phyloP scores from a whole-genome alignment of 805 yeast species.

The Monosporozyma solicola region DNA sequence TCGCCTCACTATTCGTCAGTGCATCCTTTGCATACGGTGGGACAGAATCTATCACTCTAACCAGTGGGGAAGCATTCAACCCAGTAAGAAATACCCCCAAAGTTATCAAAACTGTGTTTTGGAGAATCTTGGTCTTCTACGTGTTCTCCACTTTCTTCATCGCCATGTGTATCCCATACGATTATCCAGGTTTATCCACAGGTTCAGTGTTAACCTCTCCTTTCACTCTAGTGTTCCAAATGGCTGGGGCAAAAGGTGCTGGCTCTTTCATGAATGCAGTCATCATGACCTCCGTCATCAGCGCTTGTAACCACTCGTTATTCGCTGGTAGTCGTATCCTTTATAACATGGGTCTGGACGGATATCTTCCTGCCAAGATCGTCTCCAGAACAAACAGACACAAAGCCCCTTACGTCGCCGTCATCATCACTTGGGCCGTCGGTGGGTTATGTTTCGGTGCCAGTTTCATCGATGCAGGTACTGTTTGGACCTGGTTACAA shows the following conservation, averaged over 20 bases:
- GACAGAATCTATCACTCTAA: constrained; percentile 39
- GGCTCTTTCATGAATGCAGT: constrained; percentile 44
- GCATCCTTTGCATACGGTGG: constrained; percentile 48
- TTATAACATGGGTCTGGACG: constrained; percentile 42
- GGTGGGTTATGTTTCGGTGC: constrained; percentile 56
- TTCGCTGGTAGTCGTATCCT: constrained; percentile 44
- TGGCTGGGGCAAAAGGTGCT: constrained; percentile 46
- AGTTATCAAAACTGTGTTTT: constrained; percentile 49
- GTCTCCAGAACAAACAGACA: constrained; percentile 36
- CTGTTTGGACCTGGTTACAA: constrained; percentile 47
- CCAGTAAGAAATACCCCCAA: constrained; percentile 52
- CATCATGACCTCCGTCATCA: constrained; percentile 44
- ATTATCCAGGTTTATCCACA: constrained; percentile 37
- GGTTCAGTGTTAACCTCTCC: constrained; percentile 35
- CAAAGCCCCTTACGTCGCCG: constrained; percentile 43
- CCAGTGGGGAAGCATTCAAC: constrained; percentile 48
- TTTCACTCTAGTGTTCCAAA: constrained; percentile 39
- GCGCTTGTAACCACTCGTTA: constrained; percentile 48
- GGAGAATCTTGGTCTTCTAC: constrained; percentile 50
- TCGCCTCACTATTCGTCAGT: constrained; percentile 41
- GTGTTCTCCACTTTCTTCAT: constrained; percentile 47
- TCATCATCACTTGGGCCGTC: constrained; percentile 40
- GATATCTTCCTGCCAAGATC: constrained; percentile 23
- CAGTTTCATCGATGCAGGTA: constrained; percentile 45
- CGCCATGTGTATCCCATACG: constrained; percentile 51